Conservation (phyloP, 164 flowering plant species). For the Saururus chinensis region DNA sequence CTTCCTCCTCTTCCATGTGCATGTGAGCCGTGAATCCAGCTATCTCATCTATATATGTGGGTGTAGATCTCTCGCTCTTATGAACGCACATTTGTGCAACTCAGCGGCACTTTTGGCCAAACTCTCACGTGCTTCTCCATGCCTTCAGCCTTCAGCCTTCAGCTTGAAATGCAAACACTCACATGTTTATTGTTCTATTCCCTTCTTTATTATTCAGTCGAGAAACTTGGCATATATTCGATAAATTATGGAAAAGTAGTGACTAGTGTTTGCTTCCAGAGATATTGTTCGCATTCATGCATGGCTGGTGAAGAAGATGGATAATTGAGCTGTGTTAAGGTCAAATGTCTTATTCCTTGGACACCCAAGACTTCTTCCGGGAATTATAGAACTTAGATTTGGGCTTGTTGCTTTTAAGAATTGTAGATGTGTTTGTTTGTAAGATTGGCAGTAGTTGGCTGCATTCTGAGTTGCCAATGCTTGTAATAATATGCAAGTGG, state of each 20-base stretch:
- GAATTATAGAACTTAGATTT: background rate
- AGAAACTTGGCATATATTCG: background rate
- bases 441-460: background rate
- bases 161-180: background rate
- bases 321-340: background rate
- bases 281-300: background rate
- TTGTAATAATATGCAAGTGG: background rate
- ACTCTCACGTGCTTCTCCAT: background rate
- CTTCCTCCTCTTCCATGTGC: background rate
- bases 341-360: background rate
- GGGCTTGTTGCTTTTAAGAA: background rate
- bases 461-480: background rate
- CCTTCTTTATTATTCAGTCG: background rate
- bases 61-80: background rate
- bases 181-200: background rate
- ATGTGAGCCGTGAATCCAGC: background rate
- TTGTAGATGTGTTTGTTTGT: background rate
- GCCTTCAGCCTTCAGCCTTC: background rate
- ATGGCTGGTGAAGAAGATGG: background rate
- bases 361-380: background rate
- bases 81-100: background rate
- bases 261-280: too few relatives aligned
- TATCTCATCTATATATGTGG: too few relatives aligned
- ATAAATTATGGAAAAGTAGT: too few relatives aligned
- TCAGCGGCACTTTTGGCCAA: background rate